These are phyloP conservation scores for Phialophora expanda DNA, from an alignment of 2,329 filamentous ascomycete species.

Conservation along the genomic window DNA sequence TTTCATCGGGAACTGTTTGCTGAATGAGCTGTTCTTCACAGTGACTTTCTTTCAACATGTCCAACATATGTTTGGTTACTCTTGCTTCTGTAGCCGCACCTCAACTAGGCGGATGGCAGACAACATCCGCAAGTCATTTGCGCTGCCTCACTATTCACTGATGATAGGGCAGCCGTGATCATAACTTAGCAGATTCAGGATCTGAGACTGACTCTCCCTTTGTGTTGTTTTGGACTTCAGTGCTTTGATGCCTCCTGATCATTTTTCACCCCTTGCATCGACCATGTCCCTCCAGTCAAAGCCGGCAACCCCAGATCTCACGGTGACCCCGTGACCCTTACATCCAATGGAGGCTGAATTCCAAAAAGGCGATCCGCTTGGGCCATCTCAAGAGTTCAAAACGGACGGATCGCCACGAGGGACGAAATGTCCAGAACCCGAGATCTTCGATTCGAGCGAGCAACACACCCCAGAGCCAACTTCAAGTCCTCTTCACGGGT, in stretches of 20 bases:
- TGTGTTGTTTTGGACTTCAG: background rate
- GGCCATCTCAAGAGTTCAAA: background rate
- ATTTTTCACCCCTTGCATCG: background rate
- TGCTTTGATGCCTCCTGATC: background rate
- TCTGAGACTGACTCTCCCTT: background rate
- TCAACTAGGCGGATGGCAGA: background rate
- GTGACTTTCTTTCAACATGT: background rate
- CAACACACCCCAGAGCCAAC: background rate
- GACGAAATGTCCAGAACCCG: background rate
- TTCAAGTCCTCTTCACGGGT: background rate
- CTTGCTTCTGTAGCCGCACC: background rate
- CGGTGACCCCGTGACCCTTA: background rate
- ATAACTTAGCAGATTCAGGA: background rate
- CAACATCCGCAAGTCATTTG: background rate
- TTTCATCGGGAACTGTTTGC: background rate
- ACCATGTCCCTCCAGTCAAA: background rate
- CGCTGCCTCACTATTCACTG: background rate
- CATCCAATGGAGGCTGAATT: background rate
- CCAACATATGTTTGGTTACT: background rate
- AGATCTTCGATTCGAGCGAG: background rate
- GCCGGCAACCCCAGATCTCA: background rate
- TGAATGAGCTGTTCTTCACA: background rate
- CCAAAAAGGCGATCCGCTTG: background rate
- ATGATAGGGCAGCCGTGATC: background rate
- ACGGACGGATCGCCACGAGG: background rate